phyloP scores from a whole-genome alignment of 345 rosid genomes.

The Eucalyptus marginata region DNA sequence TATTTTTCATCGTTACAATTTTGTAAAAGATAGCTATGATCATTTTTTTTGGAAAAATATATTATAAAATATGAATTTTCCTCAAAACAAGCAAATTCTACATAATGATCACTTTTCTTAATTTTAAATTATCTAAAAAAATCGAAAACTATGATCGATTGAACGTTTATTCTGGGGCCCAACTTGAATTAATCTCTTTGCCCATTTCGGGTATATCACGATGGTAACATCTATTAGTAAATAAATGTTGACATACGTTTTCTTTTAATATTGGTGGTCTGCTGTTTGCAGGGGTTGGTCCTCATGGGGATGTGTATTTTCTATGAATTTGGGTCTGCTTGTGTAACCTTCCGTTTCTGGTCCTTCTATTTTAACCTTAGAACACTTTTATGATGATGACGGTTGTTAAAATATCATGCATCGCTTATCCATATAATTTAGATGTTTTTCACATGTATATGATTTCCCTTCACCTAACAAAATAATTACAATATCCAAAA shows the following conservation, averaged over 20 bases:
- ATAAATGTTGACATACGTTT: no score
- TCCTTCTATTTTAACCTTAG: background rate
- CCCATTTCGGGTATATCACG: background rate
- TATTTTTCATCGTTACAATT: background rate
- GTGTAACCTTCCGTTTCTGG: background rate
- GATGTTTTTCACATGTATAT: no score
- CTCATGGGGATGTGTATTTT: no score
- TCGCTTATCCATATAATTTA: background rate
- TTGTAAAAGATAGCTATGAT: no score
- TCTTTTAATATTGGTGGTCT: no score
- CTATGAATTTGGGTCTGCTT: background rate
- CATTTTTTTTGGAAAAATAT: background rate
- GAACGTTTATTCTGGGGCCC: background rate
- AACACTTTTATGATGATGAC: background rate
- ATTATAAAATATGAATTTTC: background rate
- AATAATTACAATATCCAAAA: background rate
- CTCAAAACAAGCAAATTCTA: background rate
- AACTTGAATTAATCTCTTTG: background rate
- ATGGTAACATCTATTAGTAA: no score
- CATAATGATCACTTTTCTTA: background rate
- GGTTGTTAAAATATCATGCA: background rate
- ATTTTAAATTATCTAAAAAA: background rate
- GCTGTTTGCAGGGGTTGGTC: no score
- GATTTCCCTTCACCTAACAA: background rate
- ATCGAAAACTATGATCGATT: background rate